Evolutionary conservation across 2,329 filamentous ascomycete genomes (phyloP).

Genomic region (Talaromyces pinophilus): DNA sequence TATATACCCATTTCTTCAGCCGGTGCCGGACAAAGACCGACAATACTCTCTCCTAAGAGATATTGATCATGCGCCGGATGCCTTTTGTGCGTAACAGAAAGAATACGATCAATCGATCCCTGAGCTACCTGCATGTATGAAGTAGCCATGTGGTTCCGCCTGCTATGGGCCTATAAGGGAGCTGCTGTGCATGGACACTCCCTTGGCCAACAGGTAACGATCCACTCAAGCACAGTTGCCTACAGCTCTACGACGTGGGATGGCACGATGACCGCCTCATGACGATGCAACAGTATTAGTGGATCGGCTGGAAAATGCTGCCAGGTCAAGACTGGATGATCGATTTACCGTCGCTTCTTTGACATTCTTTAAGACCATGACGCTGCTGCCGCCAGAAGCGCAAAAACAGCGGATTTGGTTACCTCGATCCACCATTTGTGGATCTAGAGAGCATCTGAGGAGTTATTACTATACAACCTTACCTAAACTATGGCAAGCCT

Average conservation of each 20-base stretch:
- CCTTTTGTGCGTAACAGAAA: not conserved
- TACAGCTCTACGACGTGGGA: not conserved
- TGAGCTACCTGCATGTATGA: slow-evolving; percentile 11
- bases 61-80: not conserved
- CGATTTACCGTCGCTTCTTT: not conserved
- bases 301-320: not conserved
- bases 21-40: not conserved
- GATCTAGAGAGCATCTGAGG: not conserved
- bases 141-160: slow-evolving; percentile 8
- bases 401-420: not conserved
- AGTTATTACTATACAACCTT: not conserved
- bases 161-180: slow-evolving; percentile 4
- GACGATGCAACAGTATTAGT: not conserved
- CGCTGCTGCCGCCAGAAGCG: slow-evolving; percentile 10
- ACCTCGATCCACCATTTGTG: not conserved
- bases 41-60: not conserved
- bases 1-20: slow-evolving; percentile 11
- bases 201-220: not conserved
- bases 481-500: not conserved
- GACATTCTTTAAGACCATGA: not conserved
- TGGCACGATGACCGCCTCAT: not conserved
- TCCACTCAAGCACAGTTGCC: not conserved
- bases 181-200: not conserved
- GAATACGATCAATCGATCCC: not conserved
- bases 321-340: not conserved